phyloP scores from a whole-genome alignment of 1,284 basidiomycete species.

The Microbotryum silenes-acaulis region DNA sequence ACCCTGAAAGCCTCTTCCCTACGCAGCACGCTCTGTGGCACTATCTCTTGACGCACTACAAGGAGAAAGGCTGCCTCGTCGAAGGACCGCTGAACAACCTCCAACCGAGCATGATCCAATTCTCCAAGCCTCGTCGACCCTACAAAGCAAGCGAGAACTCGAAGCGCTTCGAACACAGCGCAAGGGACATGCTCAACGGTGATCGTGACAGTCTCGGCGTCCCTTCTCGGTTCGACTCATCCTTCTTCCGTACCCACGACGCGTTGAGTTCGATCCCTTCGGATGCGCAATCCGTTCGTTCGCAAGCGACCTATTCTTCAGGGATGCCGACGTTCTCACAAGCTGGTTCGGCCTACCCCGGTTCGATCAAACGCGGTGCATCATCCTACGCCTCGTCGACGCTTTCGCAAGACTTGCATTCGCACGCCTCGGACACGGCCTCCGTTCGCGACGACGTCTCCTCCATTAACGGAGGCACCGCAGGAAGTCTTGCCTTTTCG shows the following conservation, averaged over 20 bases:
- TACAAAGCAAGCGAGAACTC: slow-evolving; percentile 28
- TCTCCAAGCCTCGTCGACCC: slow-evolving; percentile 85
- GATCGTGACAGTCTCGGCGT: slow-evolving; percentile 48
- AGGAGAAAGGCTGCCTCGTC: slow-evolving; percentile 87
- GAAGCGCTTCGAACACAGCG: slow-evolving; percentile 35
- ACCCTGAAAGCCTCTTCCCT: slow-evolving; percentile 10
- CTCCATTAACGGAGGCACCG: slow-evolving; percentile 46
- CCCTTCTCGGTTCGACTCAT: slow-evolving; percentile 82
- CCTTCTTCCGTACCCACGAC: slow-evolving; percentile 93
- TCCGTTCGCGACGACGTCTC: slow-evolving; percentile 48
- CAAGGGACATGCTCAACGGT: slow-evolving; percentile 29
- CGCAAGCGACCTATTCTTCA: slow-evolving; percentile 86
- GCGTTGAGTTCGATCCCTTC: slow-evolving; percentile 88
- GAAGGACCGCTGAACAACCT: slow-evolving; percentile 95
- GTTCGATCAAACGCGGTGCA: slow-evolving; percentile 21
- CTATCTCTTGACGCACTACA: slow-evolving; percentile 95
- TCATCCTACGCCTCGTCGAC: slow-evolving; percentile 32
- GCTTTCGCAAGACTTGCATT: slow-evolving; percentile 33
- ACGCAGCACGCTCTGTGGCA: slow-evolving; percentile 93
- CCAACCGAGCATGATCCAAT: slow-evolving; percentile 97
- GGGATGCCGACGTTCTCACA: slow-evolving; percentile 68
- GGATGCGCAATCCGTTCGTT: slow-evolving; percentile 85
- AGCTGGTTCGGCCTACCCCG: slow-evolving; percentile 22
- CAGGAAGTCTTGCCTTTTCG: slow-evolving; percentile 62
- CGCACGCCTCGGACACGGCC: slow-evolving; percentile 22